Base-by-base conservation (phyloP, 108 stramenopile genomes). In the Heterococcus sp. region DNA sequence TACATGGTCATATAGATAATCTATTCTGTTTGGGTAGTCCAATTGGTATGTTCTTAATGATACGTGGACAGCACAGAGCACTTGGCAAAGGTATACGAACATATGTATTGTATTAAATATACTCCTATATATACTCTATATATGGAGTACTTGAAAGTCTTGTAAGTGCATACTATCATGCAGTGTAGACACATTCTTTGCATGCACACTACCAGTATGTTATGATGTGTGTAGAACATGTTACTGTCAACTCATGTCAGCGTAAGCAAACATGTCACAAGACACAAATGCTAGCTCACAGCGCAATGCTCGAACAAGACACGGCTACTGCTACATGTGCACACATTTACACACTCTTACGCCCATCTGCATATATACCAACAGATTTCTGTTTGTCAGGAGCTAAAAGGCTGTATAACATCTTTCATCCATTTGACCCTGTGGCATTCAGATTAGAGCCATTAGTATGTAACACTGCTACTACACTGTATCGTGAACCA, bases 371-470 rank as follows among this genome's bases (percentile, higher is more conserved):
- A 14, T 58, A 58, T 58, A 21, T 58, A 14, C 14, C 21, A 8
- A 58, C 46, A 58, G 77, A 36, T 36, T 78, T 78, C 77, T 36
- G 36, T 46, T 36, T 78, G 46, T 69, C 77, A 37, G 93, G 92
- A 32, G 91, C 87, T 63, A 58, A 66, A n/a, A 77, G 84, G 27
- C 76, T 93, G 11, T 93, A 90, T 86, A 93, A 93, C 87, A 87
- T 92, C 26, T 93, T 92, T 75, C 93, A 93, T 72, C 93, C 90
- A 26, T 91, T 83, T 78, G 89, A 91, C 71, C 93, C 93, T 2
- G 92, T 91, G 26, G 91, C 92, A 1, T 93, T 92, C 69, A 87
- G 93, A 2, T 87, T 92, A 34, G 93, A 93, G 77, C 93, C 93
- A 35, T 84, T 92, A 11, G 79, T 77, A 29, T 64, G 26, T 2